phyloP scores from a whole-genome alignment of 768 basidiomycete genomes.

The Phlegmacium glaucopus region DNA sequence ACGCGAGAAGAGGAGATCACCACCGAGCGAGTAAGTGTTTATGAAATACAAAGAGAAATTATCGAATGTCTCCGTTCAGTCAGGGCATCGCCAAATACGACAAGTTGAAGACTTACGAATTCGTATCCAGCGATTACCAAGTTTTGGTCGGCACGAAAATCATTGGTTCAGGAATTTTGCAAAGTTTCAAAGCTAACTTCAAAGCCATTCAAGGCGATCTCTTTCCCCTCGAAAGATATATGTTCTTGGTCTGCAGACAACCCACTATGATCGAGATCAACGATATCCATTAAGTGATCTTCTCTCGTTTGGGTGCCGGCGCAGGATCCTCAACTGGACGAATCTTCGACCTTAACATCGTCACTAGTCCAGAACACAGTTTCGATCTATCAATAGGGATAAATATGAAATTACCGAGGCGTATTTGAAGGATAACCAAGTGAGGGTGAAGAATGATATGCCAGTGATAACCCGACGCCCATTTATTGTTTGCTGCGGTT shows the following conservation, averaged over 20 bases:
- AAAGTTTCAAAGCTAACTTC: constrained; percentile 96
- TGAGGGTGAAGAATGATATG: constrained; percentile 95
- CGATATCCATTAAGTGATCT: constrained; percentile 86
- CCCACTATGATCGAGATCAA: no score
- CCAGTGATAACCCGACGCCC: constrained; percentile 83
- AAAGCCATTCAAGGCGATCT: constrained; percentile 97
- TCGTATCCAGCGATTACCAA: constrained; percentile 91
- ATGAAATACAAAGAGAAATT: neutral
- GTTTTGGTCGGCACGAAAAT: constrained; percentile 90
- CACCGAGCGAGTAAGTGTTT: constrained; percentile 79
- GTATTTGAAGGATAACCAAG: constrained; percentile 87
- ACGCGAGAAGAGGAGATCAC: constrained; percentile 97
- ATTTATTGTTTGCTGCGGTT: constrained; percentile 64
- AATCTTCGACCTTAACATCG: constrained; percentile 91
- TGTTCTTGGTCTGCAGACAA: constrained; percentile 97
- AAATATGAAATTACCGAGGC: constrained; percentile 84
- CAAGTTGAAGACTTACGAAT: constrained; percentile 89
- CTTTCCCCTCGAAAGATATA: constrained; percentile 96
- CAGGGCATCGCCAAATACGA: constrained; percentile 79
- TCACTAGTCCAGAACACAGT: constrained; percentile 80
- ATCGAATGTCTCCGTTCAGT: constrained; percentile 34
- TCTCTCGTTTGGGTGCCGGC: constrained; percentile 89
- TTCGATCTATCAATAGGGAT: constrained; percentile 95
- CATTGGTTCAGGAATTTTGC: constrained; percentile 80
- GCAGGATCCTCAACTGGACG: constrained; percentile 80